These are phyloP conservation scores for Penicillium sp. DNA, from an alignment of 2,329 filamentous ascomycete species.

Conservation along the genomic window DNA sequence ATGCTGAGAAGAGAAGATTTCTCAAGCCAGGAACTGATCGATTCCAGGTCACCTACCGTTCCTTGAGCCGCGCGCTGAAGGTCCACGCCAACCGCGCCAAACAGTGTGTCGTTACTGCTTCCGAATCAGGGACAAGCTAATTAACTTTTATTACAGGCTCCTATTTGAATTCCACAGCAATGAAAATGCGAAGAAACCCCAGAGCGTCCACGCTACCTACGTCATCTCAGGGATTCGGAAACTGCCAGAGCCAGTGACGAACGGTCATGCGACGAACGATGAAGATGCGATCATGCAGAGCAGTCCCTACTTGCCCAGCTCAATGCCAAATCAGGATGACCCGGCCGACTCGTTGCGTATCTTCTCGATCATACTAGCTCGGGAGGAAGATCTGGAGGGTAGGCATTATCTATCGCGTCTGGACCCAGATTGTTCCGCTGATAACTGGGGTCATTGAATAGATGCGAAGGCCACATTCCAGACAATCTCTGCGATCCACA, in stretches of 20 bases:
- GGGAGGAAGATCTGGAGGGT: conserved; percentile 69
- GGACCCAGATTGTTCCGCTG: background rate
- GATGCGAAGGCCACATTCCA: conserved; percentile 64
- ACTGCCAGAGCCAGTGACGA: conserved; percentile 32
- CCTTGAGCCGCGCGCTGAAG: conserved; percentile 74
- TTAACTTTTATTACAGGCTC: conserved; percentile 54
- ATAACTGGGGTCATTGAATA: conserved; percentile 31
- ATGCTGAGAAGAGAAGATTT: background rate
- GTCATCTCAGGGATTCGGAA: conserved; percentile 67
- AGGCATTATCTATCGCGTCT: conserved; percentile 13
- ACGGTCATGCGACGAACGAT: conserved; percentile 51
- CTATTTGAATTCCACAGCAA: conserved; percentile 76
- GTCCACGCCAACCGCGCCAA: conserved; percentile 85
- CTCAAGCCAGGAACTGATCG: background rate
- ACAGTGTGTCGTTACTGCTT: conserved; percentile 56
- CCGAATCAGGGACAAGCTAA: background rate
- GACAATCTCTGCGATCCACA: conserved; percentile 69
- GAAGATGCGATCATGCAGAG: conserved; percentile 60
- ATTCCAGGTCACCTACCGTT: conserved; percentile 74
- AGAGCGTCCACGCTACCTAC: conserved; percentile 86
- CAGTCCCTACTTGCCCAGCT: conserved; percentile 63
- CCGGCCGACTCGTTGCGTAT: conserved; percentile 50
- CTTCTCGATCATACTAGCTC: conserved; percentile 60
- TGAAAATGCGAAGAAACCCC: conserved; percentile 69
- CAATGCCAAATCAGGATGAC: conserved; percentile 52